phyloP scores from a whole-genome alignment of 2,329 filamentous ascomycete species.

The Bipolaris zeicola region DNA sequence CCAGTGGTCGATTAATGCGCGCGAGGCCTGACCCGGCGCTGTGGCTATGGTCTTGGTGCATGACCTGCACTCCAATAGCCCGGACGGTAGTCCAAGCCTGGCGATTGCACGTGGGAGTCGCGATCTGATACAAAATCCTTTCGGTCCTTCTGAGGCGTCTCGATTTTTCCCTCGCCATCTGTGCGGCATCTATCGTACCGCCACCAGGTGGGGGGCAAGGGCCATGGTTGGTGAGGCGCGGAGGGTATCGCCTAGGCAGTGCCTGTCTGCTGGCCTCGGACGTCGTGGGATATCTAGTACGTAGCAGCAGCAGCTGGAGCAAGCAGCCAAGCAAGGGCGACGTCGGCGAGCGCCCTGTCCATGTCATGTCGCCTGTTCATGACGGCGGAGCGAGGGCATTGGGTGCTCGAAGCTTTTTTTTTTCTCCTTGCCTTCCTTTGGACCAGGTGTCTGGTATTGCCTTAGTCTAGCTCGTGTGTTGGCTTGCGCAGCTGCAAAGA shows the following conservation, averaged over 20 bases:
- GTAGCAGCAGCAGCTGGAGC: no score
- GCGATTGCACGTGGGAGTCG: slow-evolving; percentile 34
- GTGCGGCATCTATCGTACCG: slow-evolving; percentile 3
- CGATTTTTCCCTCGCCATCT: slow-evolving; percentile 8
- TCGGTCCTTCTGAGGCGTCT: slow-evolving; percentile 15
- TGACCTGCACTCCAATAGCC: slow-evolving; percentile 34
- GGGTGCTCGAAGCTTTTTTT: slow-evolving; percentile 6
- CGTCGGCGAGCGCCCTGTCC: no score
- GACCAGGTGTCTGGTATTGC: slow-evolving; percentile 14
- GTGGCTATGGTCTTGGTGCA: slow-evolving; percentile 39
- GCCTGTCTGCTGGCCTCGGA: background rate
- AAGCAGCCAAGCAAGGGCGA: no score
- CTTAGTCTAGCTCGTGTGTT: background rate
- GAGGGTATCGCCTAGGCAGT: background rate
- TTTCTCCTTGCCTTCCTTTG: background rate
- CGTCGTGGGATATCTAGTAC: no score
- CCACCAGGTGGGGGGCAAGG: slow-evolving; percentile 4
- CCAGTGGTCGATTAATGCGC: slow-evolving; percentile 26
- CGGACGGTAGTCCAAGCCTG: slow-evolving; percentile 24
- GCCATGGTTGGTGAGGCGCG: slow-evolving; percentile 1
- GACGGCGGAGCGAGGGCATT: background rate
- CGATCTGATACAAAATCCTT: slow-evolving; percentile 27
- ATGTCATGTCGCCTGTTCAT: no score
- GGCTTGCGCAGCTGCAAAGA: slow-evolving; percentile 1
- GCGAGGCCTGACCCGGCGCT: slow-evolving; percentile 33